These are phyloP conservation scores for Globisporangium polare DNA, from an alignment of 352 stramenopile species.

Conservation along the genomic window DNA sequence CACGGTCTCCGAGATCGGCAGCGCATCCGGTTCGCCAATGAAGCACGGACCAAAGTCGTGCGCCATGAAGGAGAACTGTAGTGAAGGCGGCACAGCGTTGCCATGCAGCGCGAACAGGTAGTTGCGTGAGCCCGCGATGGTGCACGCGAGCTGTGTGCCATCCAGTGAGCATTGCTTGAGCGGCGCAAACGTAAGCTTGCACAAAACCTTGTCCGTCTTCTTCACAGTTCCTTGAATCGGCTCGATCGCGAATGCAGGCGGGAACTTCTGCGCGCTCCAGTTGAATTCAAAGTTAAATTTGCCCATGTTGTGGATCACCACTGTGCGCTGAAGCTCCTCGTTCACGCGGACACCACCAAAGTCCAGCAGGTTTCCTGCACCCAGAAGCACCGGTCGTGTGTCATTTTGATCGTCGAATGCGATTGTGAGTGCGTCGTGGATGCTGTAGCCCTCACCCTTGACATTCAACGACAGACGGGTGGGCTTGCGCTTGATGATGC, in stretches of 20 bases:
- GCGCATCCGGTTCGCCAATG: slow-evolving; percentile 70
- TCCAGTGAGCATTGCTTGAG: slow-evolving; percentile 76
- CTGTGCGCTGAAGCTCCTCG: slow-evolving; percentile 51
- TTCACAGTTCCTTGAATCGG: slow-evolving; percentile 82
- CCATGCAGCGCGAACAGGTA: slow-evolving; percentile 82
- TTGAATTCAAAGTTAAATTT: slow-evolving; percentile 96
- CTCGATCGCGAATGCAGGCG: slow-evolving; percentile 51
- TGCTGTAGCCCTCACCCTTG: slow-evolving; percentile 93
- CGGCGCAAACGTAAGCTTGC: slow-evolving; percentile 74
- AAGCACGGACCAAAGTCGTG: slow-evolving; percentile 93
- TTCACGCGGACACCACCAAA: slow-evolving; percentile 89
- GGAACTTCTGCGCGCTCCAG: slow-evolving; percentile 53
- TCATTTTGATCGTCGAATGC: slow-evolving; percentile 41
- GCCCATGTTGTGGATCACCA: slow-evolving; percentile 88
- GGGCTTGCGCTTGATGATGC: slow-evolving; percentile 90
- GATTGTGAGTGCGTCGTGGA: slow-evolving; percentile 76
- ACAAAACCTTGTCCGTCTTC: slow-evolving; percentile 81
- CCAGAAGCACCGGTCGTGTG: slow-evolving; percentile 23
- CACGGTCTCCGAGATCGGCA: slow-evolving; percentile 46
- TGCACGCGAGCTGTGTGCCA: slow-evolving; percentile 64
- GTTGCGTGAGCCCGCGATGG: slow-evolving; percentile 78
- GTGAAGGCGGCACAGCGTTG: slow-evolving; percentile 68
- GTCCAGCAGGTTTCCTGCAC: slow-evolving; percentile 53
- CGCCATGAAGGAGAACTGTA: slow-evolving; percentile 88
- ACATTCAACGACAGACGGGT: slow-evolving; percentile 90